Evolutionary conservation across 2,329 filamentous ascomycete species (phyloP).

Genomic region (Sporothrix schenckii): DNA sequence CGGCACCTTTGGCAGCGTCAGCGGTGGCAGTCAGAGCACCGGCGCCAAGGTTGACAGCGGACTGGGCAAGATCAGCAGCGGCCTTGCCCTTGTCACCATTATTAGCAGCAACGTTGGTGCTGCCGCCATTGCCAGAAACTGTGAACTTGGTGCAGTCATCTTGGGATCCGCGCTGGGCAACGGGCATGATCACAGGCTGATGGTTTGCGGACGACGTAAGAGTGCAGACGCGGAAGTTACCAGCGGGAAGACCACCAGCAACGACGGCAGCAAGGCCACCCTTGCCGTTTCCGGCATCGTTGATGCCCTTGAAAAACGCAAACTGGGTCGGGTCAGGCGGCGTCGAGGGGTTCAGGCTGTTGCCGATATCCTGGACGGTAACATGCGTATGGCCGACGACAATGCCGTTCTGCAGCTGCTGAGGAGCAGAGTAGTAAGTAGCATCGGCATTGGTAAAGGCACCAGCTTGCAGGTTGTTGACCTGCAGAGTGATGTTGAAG

Average conservation of each 20-base stretch:
- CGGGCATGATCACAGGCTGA: constrained; percentile 50
- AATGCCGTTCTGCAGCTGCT: constrained; percentile 53
- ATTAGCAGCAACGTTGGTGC: constrained; percentile 40
- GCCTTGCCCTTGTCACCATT: constrained; percentile 39
- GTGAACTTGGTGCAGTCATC: constrained; percentile 52
- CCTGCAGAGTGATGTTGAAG: constrained; percentile 58
- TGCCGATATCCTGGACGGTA: constrained; percentile 59
- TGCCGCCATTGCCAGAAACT: constrained; percentile 41
- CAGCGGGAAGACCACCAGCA: constrained; percentile 47
- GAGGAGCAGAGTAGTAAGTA: constrained; percentile 64
- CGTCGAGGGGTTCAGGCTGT: constrained; percentile 51
- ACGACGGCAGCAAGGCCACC: constrained; percentile 45
- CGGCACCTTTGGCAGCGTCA: constrained; percentile 30
- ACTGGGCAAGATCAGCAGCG: constrained; percentile 35
- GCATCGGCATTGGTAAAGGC: constrained; percentile 62
- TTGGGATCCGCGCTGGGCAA: constrained; percentile 51
- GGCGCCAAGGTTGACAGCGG: constrained; percentile 39
- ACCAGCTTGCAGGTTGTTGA: constrained; percentile 57
- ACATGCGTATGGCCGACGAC: constrained; percentile 64
- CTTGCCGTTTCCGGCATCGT: constrained; percentile 46
- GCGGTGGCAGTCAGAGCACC: constrained; percentile 36
- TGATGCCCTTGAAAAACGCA: constrained; percentile 50
- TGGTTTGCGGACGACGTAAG: constrained; percentile 49
- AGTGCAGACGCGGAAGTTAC: constrained; percentile 51
- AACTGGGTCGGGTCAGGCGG: constrained; percentile 56